Conservation (phyloP, 306 rosid genomes). For the Bauhinia variegata region DNA sequence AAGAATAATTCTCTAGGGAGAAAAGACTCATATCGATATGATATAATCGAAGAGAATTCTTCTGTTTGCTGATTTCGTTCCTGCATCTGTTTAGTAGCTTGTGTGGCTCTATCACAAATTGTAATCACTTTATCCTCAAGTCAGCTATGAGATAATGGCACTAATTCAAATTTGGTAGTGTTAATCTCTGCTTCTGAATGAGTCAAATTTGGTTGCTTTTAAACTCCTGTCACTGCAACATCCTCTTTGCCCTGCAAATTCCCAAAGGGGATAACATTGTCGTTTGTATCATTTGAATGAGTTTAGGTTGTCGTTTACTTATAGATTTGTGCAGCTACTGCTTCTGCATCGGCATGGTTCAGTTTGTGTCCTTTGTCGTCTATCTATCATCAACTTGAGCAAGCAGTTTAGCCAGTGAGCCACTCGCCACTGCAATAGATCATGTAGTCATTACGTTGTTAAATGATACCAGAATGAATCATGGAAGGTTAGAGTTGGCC, state of each 20-base stretch:
- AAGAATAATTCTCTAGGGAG: slow-evolving; percentile 47
- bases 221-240: too few relatives aligned
- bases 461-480: too few relatives aligned
- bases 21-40: not conserved
- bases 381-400: too few relatives aligned
- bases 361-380: not conserved
- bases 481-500: too few relatives aligned
- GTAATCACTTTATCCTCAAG: not conserved
- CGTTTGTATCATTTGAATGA: not conserved
- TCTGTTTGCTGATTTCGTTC: slow-evolving; percentile 22
- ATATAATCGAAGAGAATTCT: slow-evolving; percentile 9
- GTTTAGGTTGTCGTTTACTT: not conserved
- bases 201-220: not conserved
- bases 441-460: too few relatives aligned
- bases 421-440: too few relatives aligned
- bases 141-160: slow-evolving; percentile 14
- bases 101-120: slow-evolving; percentile 13
- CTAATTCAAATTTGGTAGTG: slow-evolving; percentile 1
- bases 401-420: too few relatives aligned
- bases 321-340: too few relatives aligned
- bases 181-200: not conserved
- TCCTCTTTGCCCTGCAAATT: not conserved
- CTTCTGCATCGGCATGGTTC: too few relatives aligned
- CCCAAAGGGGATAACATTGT: not conserved
- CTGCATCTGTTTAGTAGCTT: not conserved